phyloP scores from a whole-genome alignment of 345 rosid genomes.

The Psidium friedrichsthalianum region DNA sequence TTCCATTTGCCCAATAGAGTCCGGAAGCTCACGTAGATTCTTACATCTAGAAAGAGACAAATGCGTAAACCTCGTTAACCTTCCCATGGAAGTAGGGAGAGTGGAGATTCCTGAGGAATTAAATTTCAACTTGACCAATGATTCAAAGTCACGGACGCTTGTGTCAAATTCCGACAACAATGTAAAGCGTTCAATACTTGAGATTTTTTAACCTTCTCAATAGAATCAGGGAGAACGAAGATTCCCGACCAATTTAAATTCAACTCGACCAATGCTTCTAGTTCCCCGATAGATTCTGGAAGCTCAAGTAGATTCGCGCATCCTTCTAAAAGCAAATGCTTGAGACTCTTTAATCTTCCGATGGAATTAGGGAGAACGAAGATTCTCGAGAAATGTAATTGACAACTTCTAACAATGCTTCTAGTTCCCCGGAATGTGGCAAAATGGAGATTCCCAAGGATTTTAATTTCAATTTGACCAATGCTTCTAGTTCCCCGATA shows the following conservation, averaged over 20 bases:
- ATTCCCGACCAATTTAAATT: rapidly evolving
- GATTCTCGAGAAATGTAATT: neutral
- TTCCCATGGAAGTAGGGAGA: neutral
- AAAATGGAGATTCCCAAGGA: no score
- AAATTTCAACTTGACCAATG: rapidly evolving
- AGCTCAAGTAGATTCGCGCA: no score
- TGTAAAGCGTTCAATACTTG: no score
- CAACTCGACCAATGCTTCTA: rapidly evolving
- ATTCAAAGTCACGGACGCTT: no score
- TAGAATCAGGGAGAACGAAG: neutral
- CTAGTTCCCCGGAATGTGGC: no score
- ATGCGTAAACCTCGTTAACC: rapidly evolving
- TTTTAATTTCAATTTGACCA: neutral
- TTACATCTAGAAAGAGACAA: rapidly evolving
- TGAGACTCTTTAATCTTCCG: neutral
- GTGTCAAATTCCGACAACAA: no score
- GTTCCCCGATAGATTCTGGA: rapidly evolving
- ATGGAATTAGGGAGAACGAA: neutral
- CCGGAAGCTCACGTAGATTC: no score
- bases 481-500: neutral
- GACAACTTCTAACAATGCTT: no score
- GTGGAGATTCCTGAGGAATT: rapidly evolving
- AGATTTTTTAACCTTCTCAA: neutral
- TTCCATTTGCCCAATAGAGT: rapidly evolving
- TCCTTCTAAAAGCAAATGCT: no score